phyloP scores from a whole-genome alignment of 2,329 filamentous ascomycete genomes.

The Metarhizium robertsii region DNA sequence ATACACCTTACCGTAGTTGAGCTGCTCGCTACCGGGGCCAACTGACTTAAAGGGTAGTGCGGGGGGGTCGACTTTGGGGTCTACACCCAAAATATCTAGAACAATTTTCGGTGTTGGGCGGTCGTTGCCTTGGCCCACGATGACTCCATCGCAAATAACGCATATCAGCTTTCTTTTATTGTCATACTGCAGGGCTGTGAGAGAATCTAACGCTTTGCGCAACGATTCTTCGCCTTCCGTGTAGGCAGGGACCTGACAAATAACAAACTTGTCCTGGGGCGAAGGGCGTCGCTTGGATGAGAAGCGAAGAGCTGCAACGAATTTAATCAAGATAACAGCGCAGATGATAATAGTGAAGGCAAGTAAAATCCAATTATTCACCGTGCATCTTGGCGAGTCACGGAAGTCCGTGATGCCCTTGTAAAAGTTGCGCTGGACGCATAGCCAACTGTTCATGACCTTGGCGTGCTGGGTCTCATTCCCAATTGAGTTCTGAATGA shows the following conservation, averaged over 20 bases:
- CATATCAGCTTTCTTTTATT: conserved; percentile 97
- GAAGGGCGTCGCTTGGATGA: conserved; percentile 82
- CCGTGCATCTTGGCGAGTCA: conserved; percentile 62
- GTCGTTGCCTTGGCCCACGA: conserved; percentile 92
- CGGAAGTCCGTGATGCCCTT: conserved; percentile 81
- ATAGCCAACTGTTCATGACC: conserved; percentile 62
- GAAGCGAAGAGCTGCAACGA: conserved; percentile 85
- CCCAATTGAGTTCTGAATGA: conserved; percentile 36
- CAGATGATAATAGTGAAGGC: conserved; percentile 81
- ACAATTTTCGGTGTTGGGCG: conserved; percentile 96
- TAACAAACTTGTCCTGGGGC: conserved; percentile 96
- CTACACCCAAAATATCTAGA: conserved; percentile 91
- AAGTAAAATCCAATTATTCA: conserved; percentile 86
- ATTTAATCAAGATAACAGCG: conserved; percentile 74
- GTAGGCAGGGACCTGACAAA: conserved; percentile 95
- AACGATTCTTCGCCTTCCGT: conserved; percentile 96
- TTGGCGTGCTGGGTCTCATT: conserved; percentile 41
- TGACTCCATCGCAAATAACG: conserved; percentile 94
- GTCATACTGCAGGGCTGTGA: conserved; percentile 91
- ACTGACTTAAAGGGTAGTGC: conserved; percentile 92
- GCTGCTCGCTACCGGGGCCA: conserved; percentile 77
- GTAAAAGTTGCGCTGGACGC: conserved; percentile 77
- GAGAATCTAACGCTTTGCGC: conserved; percentile 83
- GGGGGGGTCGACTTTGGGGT: conserved; percentile 91
- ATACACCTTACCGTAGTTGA: conserved; percentile 98